Base-by-base conservation (phyloP, 2,329 filamentous ascomycete genomes). In the Aaosphaeria pasadenensis region DNA sequence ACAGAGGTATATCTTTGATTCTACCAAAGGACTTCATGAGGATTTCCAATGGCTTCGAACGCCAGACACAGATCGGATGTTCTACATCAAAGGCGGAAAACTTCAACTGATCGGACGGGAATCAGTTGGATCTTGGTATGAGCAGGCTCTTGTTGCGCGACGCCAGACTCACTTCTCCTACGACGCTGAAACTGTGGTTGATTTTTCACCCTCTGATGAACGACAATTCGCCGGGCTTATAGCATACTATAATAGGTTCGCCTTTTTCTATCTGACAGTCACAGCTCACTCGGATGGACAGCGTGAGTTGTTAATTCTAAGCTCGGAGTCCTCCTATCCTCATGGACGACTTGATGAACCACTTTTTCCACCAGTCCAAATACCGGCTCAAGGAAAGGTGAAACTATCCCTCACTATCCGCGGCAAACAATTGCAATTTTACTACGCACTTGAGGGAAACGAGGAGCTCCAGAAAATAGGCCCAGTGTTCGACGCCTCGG, bases 261-360 rank as follows among this genome's bases (percentile, higher is more conserved):
- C 85, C 65, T 85, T 84, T 66, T 85, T 83, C 70, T 85, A 85
- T 55, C 71, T 85, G 5, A 75, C 79, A 0, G 78, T 85, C 2
- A 81, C 81, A 3, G 81, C 81, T 0, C 68, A 81, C 55, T 69
- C 76, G 0, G 76, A 82, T 46, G 81, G 81, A 1, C 70, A 78
- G 52, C 75, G 82, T 7, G 82, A 85, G 62, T 69, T 85, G 6
- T 73, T 82, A 11, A 75, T 85, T 47, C 63, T 82, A 59, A 74
- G 71, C 24, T 84, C 81, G 0, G 79, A 85, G 55, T 76, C 70
- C 0, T 83, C 80, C 0, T 84, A 71, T 66, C 82, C 82, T 0
- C 69, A 77, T 3, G 77, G 79, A 3, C 65, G 70, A 5, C 73
- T 86, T 5, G 56, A 67, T 5, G 53, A 62, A 3, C 77, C 79